Evolutionary conservation across 1,284 basidiomycete genomes (phyloP).

Genomic region (Melanopsichium pennsylvanicum): DNA sequence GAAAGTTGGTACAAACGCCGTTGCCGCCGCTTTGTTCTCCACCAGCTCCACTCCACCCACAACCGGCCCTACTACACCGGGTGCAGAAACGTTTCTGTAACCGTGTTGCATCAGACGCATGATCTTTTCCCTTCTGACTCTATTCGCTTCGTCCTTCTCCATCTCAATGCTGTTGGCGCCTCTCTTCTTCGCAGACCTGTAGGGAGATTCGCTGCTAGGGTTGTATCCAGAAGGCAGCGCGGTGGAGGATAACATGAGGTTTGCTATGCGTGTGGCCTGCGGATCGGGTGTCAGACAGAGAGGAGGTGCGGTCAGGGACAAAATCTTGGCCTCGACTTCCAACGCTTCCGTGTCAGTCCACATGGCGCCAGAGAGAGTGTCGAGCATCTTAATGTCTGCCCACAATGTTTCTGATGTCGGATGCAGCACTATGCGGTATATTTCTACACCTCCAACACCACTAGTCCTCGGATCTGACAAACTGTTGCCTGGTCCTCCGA

Average conservation of each 20-base stretch:
- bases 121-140: constrained; percentile 54
- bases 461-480: constrained; percentile 18
- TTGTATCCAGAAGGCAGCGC: constrained; percentile 47
- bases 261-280: constrained; percentile 60
- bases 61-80: neutral
- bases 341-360: constrained; percentile 63
- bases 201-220: constrained; percentile 40
- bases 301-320: constrained; percentile 57
- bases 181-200: constrained; percentile 37
- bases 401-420: constrained; percentile 59
- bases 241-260: constrained; percentile 59
- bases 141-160: constrained; percentile 49
- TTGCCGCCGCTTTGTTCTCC: constrained; percentile 20
- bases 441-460: constrained; percentile 46
- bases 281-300: constrained; percentile 61
- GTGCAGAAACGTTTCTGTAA: constrained; percentile 19
- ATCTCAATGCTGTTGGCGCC: constrained; percentile 55
- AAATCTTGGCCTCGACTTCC: constrained; percentile 57
- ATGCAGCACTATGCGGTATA: constrained; percentile 60
- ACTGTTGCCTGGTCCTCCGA: constrained; percentile 13
- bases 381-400: constrained; percentile 59
- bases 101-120: constrained; percentile 62
- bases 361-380: constrained; percentile 48
- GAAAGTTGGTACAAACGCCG: constrained; percentile 51
- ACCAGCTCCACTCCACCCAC: no score